A percentile compares a stretch with the other conserved stretches of the same genome.
These are phyloP conservation scores for Naganishia kalamii DNA, from an alignment of 768 basidiomycete genomes.

Conservation along the genomic window DNA sequence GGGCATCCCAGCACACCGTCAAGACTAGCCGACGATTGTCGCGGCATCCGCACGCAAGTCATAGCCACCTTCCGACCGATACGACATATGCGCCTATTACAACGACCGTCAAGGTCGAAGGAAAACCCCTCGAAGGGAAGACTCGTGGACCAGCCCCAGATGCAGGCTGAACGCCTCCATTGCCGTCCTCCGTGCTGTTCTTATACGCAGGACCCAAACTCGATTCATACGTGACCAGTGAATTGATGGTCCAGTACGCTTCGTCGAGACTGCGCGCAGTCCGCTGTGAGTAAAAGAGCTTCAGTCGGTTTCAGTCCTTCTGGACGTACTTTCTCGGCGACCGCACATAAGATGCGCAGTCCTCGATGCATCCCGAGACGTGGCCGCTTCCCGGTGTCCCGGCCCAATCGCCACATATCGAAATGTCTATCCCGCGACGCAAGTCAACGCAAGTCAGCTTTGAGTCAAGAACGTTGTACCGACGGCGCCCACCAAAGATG, in stretches of 20 bases:
- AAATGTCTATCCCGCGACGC: not conserved
- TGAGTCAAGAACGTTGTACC: not conserved
- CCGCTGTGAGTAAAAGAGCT: not conserved
- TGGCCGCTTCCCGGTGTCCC: not conserved
- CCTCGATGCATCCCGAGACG: not conserved
- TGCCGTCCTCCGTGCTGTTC: not conserved
- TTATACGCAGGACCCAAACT: not conserved
- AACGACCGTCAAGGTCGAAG: no score
- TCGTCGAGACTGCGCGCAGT: not conserved
- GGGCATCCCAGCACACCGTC: no score
- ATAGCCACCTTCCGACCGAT: no score
- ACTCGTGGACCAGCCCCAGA: no score
- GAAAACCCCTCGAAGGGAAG: no score
- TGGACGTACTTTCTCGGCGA: not conserved
- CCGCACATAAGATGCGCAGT: not conserved
- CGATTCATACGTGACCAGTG: not conserved
- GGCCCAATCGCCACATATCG: constrained; percentile 20
- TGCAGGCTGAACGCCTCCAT: no score
- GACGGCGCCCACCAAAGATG: constrained; percentile 1
- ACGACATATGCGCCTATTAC: no score
- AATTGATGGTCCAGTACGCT: constrained; percentile 12
- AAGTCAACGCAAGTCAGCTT: not conserved
- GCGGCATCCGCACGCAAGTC: no score
- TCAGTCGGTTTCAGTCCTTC: not conserved
- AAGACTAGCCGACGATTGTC: no score